A percentile compares a stretch with the other conserved stretches of the same genome.
These are phyloP conservation scores for Elongisporangium senticosum DNA, from an alignment of 352 stramenopile genomes.

Conservation along the genomic window DNA sequence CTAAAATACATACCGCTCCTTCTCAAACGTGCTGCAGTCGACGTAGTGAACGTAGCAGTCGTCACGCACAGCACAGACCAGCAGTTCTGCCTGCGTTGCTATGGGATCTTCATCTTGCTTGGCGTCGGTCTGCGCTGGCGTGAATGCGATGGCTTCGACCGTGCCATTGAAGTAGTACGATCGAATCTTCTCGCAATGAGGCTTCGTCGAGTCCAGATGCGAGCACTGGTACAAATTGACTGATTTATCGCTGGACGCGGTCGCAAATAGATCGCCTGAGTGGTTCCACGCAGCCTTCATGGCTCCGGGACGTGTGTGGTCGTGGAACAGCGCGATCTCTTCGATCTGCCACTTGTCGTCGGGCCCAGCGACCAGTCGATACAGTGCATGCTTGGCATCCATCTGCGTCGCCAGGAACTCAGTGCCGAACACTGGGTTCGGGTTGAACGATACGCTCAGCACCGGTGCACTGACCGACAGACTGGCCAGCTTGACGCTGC, in stretches of 20 bases:
- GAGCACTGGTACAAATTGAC: slow-evolving; percentile 60
- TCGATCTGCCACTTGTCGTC: slow-evolving; percentile 35
- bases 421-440: slow-evolving; percentile 22
- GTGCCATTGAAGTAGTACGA: slow-evolving; percentile 86
- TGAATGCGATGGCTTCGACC: slow-evolving; percentile 58
- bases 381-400: slow-evolving; percentile 63
- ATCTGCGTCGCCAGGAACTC: slow-evolving; percentile 68
- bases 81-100: slow-evolving; percentile 22
- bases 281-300: slow-evolving; percentile 65
- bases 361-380: slow-evolving; percentile 25
- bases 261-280: slow-evolving; percentile 54
- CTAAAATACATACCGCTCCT: slow-evolving; percentile 45
- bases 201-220: slow-evolving; percentile 10
- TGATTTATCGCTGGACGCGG: slow-evolving; percentile 68
- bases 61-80: slow-evolving; percentile 65
- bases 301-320: slow-evolving; percentile 64
- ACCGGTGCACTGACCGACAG: slow-evolving; percentile 39
- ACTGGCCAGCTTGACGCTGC: slow-evolving; percentile 31
- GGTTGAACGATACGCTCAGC: slow-evolving; percentile 59
- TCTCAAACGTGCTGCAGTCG: slow-evolving; percentile 71
- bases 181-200: slow-evolving; percentile 55
- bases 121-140: slow-evolving; percentile 15
- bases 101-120: not conserved
- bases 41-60: slow-evolving; percentile 86
- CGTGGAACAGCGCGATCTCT: slow-evolving; percentile 44